These are phyloP conservation scores for Hydnum rufescens DNA, from an alignment of 768 basidiomycete species.

Conservation along the genomic window DNA sequence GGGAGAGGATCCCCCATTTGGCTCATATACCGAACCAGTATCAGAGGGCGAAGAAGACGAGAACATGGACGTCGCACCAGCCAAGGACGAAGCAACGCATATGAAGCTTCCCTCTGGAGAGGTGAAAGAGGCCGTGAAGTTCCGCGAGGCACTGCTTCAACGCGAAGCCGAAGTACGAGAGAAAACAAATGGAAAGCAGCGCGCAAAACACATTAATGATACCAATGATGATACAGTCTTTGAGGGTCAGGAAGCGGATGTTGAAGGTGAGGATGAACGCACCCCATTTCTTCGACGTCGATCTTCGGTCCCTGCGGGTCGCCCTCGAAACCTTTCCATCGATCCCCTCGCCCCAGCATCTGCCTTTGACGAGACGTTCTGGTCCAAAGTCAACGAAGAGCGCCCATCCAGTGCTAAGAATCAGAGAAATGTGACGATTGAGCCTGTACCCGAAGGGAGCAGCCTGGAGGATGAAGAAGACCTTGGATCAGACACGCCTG, in stretches of 20 bases:
- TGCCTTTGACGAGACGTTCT: slow-evolving; percentile 66
- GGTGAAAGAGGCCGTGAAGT: slow-evolving; percentile 70
- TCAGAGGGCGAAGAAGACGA: slow-evolving; percentile 94
- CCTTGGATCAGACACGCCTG: slow-evolving; percentile 24
- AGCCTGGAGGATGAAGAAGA: slow-evolving; percentile 24
- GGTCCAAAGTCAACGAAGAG: slow-evolving; percentile 34
- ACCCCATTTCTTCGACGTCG: slow-evolving; percentile 22
- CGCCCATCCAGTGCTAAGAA: slow-evolving; percentile 10
- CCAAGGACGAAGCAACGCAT: slow-evolving; percentile 63
- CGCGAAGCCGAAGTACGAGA: slow-evolving; percentile 1
- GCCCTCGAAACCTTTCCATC: slow-evolving; percentile 35
- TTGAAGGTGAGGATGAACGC: slow-evolving; percentile 18
- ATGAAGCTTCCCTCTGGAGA: slow-evolving; percentile 54
- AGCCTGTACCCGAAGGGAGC: slow-evolving; percentile 9
- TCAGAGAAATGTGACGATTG: slow-evolving; percentile 2
- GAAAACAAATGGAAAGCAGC: slow-evolving; percentile 22
- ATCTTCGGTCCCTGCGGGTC: slow-evolving; percentile 1
- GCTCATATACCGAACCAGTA: slow-evolving; percentile 62
- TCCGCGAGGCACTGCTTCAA: slow-evolving; percentile 45
- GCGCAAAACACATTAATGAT: slow-evolving; percentile 11
- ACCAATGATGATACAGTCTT: slow-evolving; percentile 13
- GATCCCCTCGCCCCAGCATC: slow-evolving; percentile 71
- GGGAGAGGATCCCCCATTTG: slow-evolving; percentile 18
- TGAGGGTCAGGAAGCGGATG: slow-evolving; percentile 14
- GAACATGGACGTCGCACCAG: slow-evolving; percentile 40